Evolutionary conservation across 2,329 filamentous ascomycete species (phyloP).

Genomic region (Westerdykella aurantiaca): DNA sequence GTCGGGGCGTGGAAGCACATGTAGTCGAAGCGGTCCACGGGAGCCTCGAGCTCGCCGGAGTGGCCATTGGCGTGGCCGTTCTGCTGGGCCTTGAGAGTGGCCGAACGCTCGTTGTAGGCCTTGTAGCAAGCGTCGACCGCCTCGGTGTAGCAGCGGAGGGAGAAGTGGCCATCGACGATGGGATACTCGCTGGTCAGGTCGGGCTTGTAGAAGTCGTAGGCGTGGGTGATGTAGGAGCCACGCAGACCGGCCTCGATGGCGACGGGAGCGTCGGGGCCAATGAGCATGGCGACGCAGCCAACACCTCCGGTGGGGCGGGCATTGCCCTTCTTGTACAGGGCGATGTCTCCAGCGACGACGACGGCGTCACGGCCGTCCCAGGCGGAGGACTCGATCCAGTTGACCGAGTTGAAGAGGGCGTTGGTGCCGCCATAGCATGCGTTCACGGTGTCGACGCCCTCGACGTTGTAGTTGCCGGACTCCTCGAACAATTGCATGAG

Average conservation of each 20-base stretch:
- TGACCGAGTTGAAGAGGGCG: conserved; percentile 50
- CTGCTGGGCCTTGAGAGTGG: conserved; percentile 40
- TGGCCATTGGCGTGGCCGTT: conserved; percentile 37
- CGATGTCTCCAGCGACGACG: conserved; percentile 50
- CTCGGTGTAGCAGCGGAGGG: conserved; percentile 49
- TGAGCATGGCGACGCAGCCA: conserved; percentile 50
- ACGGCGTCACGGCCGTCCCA: conserved; percentile 51
- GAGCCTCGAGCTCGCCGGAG: conserved; percentile 38
- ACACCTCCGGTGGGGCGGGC: conserved; percentile 50
- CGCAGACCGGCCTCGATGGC: conserved; percentile 47
- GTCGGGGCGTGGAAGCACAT: conserved; percentile 52
- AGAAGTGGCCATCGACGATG: conserved; percentile 49
- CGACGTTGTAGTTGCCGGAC: conserved; percentile 50
- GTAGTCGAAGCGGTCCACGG: conserved; percentile 50
- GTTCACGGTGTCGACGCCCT: conserved; percentile 51
- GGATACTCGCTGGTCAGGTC: conserved; percentile 51
- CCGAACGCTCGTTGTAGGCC: conserved; percentile 48
- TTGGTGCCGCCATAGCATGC: conserved; percentile 53
- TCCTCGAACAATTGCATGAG: conserved; percentile 49
- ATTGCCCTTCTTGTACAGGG: conserved; percentile 51
- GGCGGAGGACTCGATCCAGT: conserved; percentile 50
- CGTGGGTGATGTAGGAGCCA: conserved; percentile 48
- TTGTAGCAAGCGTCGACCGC: conserved; percentile 51
- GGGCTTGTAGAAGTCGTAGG: conserved; percentile 53
- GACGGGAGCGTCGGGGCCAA: conserved; percentile 47